These are phyloP conservation scores for Cyberlindnera saturnus DNA, from an alignment of 805 yeast species.

Conservation along the genomic window DNA sequence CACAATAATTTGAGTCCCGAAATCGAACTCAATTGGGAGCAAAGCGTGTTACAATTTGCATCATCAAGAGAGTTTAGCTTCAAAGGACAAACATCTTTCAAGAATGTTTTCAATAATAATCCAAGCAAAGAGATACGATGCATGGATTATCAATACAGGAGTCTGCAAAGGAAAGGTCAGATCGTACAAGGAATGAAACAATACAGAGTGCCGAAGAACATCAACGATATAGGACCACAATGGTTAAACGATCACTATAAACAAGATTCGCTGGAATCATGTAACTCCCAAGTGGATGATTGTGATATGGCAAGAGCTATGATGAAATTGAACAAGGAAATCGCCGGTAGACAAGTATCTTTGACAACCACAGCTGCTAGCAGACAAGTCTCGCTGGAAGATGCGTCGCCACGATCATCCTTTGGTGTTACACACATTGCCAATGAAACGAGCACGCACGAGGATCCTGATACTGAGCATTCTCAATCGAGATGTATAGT, in stretches of 20 bases:
- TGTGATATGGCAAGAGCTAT: slow-evolving; percentile 1
- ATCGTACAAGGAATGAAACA: not conserved
- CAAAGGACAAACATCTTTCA: slow-evolving; percentile 2
- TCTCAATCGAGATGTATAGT: too few relatives aligned
- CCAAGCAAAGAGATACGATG: not conserved
- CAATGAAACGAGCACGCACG: too few relatives aligned
- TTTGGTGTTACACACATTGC: too few relatives aligned
- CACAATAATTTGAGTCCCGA: not conserved
- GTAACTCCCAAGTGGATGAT: not conserved
- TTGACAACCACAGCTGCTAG: not conserved
- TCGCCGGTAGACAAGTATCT: not conserved
- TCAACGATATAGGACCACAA: not conserved
- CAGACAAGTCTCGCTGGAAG: too few relatives aligned
- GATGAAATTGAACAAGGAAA: not conserved
- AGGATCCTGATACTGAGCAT: too few relatives aligned
- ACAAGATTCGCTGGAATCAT: not conserved
- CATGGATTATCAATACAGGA: not conserved
- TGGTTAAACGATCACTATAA: not conserved
- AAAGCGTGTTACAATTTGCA: not conserved
- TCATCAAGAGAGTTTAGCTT: slow-evolving; percentile 1
- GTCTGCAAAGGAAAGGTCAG: not conserved
- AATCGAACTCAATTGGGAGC: not conserved
- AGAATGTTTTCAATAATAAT: slow-evolving; percentile 1
- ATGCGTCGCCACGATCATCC: too few relatives aligned
- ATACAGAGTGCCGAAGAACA: not conserved